Conservation (phyloP, 768 basidiomycete genomes). For the Hebeloma cylindrosporum region DNA sequence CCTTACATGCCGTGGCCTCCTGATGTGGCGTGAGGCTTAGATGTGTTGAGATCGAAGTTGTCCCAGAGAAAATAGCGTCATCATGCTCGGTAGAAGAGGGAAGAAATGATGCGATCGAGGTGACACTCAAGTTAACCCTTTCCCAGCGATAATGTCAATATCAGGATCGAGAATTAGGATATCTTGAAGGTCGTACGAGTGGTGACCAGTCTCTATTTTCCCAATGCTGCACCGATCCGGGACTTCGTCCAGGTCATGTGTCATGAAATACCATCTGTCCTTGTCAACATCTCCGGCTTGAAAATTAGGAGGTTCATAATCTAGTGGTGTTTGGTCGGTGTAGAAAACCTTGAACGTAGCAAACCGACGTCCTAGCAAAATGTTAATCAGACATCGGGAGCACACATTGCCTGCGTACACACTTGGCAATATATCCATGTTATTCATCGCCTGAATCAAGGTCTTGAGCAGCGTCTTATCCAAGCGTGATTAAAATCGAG, state of each 20-base stretch:
- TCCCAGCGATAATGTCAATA: neutral
- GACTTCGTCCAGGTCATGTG: constrained; percentile 67
- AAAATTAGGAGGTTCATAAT: constrained; percentile 86
- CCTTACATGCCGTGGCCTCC: constrained; percentile 51
- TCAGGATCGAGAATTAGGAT: neutral
- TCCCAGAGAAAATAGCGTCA: constrained; percentile 55
- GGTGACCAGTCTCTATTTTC: constrained; percentile 67
- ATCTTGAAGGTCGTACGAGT: constrained; percentile 60
- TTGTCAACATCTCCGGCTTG: constrained; percentile 67
- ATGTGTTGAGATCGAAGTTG: constrained; percentile 30
- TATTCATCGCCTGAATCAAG: constrained; percentile 73
- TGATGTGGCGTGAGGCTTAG: constrained; percentile 54
- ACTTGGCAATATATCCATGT: constrained; percentile 82
- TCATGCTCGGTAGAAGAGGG: constrained; percentile 64
- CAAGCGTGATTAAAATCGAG: constrained; percentile 1
- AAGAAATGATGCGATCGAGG: constrained; percentile 72
- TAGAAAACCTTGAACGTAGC: constrained; percentile 91
- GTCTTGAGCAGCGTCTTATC: constrained; percentile 71
- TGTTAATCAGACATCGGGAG: neutral
- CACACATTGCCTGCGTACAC: constrained; percentile 22
- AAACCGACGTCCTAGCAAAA: constrained; percentile 63
- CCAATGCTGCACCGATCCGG: constrained; percentile 77
- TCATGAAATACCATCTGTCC: constrained; percentile 81
- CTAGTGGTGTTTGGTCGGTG: constrained; percentile 71
- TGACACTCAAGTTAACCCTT: constrained; percentile 70